Percentiles rank a stretch among this genome's conserved stretches.
Conservation (phyloP, 2,329 filamentous ascomycete species). For the Rhexocercosporidium sp. region DNA sequence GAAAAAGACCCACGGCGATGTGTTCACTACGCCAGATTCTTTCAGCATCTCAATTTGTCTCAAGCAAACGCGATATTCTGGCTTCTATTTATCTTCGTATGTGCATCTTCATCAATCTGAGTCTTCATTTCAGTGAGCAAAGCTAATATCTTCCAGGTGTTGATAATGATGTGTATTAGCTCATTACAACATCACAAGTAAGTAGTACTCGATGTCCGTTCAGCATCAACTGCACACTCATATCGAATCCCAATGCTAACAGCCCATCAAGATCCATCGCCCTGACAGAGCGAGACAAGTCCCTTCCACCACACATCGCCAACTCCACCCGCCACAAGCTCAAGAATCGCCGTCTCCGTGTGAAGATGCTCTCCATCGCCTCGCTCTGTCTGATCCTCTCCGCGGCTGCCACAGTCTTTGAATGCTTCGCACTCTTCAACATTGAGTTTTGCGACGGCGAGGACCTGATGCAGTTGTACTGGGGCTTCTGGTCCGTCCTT, state of each 20-base stretch:
- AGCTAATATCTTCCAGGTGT: constrained; percentile 32
- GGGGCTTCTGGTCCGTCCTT: constrained; percentile 65
- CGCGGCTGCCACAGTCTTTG: constrained; percentile 54
- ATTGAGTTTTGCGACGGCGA: constrained; percentile 63
- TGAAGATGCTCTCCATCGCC: constrained; percentile 47
- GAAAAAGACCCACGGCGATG: constrained; percentile 43
- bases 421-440: constrained; percentile 51
- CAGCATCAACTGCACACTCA: neutral
- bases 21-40: constrained; percentile 51
- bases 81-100: constrained; percentile 49
- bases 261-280: constrained; percentile 26
- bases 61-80: constrained; percentile 55
- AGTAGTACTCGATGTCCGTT: neutral
- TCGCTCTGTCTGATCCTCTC: constrained; percentile 52
- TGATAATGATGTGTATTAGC: constrained; percentile 51
- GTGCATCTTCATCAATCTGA: neutral
- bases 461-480: constrained; percentile 62
- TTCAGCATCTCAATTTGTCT: constrained; percentile 47
- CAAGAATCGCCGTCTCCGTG: constrained; percentile 38
- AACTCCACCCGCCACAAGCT: constrained; percentile 37
- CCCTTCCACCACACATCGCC: constrained; percentile 7
- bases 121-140: neutral
- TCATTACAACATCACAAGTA: constrained; percentile 44
- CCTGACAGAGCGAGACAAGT: constrained; percentile 28
- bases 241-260: neutral